Base-by-base conservation (phyloP, 192 early-diverging fungal genomes). In the Coemansia nantahalensis region DNA sequence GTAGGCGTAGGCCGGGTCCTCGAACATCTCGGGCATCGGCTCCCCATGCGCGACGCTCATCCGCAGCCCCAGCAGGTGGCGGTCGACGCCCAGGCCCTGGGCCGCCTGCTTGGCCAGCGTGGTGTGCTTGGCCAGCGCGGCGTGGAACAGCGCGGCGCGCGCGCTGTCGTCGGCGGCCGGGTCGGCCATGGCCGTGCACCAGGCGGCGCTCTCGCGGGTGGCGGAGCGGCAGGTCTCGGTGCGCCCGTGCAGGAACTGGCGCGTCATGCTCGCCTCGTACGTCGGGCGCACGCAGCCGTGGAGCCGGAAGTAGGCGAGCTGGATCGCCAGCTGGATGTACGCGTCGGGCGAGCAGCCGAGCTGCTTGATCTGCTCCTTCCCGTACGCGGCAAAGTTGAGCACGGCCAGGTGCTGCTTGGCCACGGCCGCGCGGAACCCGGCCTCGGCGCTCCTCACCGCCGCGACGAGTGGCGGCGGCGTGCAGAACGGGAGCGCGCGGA, bases 301-400 rank as follows among this genome's bases (percentile, higher is more conserved):
- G 69, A 91, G 85, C 69, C 91, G 91, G 72, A 83, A 94, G 79
- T 97, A 95, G 15, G 92, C 96, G 24, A 97, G 80, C 80, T 99
- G 96, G 54, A 97, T 93, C 38, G 89, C 84, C 93, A 99, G 93
- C 57, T 90, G 89, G 22, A 82, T 81, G 56, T 80, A 92, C 28
- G 86, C 86, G 52, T 92, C 89, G 12, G 88, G 88, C 17, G 88
- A 90, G 49, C 77, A 82, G 46, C 80, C 82, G 48, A 89, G 86
- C 54, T 70, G 70, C 78, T 99, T 99, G 82, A 97, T 95, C 60
- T 82, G 51, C 58, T 92, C 85, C 83, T 99, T 99, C 58, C 96
- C 96, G 74, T 91, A 95, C 18, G 85, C 88, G 24, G 84, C 65
- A 63, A 89, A 99, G 33, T 86, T 86, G 51, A 88, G 82, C 33